phyloP scores from a whole-genome alignment of 371 early-diverging fungal species.

The Apophysomyces elegans region DNA sequence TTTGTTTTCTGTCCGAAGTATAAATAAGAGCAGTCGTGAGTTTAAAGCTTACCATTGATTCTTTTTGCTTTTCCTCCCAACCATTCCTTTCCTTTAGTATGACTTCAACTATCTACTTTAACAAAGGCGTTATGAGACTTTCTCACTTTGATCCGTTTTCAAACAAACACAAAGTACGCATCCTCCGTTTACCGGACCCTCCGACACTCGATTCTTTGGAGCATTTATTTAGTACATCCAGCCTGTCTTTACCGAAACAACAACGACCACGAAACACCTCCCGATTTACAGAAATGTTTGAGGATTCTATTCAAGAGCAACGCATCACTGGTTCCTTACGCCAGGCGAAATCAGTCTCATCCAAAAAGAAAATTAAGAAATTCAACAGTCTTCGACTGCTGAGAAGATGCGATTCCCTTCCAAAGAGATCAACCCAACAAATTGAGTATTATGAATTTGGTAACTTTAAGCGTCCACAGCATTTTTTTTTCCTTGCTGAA shows the following conservation, averaged over 20 bases:
- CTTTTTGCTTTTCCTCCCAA: constrained; percentile 22
- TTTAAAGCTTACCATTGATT: neutral
- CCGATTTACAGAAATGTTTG: constrained; percentile 4
- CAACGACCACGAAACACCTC: neutral
- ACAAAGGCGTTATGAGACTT: constrained; percentile 36
- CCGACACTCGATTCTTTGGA: constrained; percentile 37
- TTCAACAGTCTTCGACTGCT: neutral
- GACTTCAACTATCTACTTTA: constrained; percentile 26
- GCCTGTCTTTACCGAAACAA: constrained; percentile 26
- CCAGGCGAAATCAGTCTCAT: neutral
- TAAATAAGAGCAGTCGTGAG: constrained; percentile 2
- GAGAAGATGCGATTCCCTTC: neutral
- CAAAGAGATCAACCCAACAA: neutral
- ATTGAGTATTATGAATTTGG: neutral
- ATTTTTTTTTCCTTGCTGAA: neutral
- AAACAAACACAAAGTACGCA: constrained; percentile 30
- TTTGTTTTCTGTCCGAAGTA: neutral
- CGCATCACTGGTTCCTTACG: neutral
- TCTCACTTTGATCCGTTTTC: constrained; percentile 37
- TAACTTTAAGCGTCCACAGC: neutral
- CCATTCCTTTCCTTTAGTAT: constrained; percentile 14
- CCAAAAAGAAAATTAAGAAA: neutral
- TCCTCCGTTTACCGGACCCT: constrained; percentile 28
- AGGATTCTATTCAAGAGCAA: neutral
- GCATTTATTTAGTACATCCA: constrained; percentile 22